Percentiles rank a stretch among this genome's conserved stretches.
These are phyloP conservation scores for Bothriochloa decipiens DNA, from an alignment of 176 grass and related monocot genomes.

Conservation along the genomic window DNA sequence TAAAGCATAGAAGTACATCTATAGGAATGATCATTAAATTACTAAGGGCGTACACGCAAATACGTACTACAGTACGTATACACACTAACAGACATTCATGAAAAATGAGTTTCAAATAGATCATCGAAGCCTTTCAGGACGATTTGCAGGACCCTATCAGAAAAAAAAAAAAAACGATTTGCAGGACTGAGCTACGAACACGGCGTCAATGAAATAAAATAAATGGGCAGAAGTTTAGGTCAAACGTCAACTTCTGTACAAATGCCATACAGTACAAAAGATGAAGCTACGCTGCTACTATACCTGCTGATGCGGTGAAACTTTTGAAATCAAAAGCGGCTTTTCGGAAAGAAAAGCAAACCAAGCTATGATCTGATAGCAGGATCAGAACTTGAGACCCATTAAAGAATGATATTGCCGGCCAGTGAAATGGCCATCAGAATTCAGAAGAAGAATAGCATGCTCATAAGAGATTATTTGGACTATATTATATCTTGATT, in stretches of 20 bases:
- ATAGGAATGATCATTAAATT: not conserved
- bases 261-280: not conserved
- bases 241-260: conserved; percentile 7
- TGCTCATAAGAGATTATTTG: not conserved
- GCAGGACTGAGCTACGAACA: not conserved
- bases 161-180: too few species aligned
- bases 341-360: not conserved
- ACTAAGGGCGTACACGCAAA: not conserved
- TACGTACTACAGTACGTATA: not conserved
- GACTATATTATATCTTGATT: not conserved
- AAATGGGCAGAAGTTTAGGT: not conserved
- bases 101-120: not conserved
- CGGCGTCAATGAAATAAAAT: not conserved
- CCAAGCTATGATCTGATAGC: not conserved
- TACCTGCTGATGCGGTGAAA: not conserved
- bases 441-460: not conserved
- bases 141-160: not conserved
- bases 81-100: not conserved
- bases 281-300: not conserved
- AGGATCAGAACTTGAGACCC: not conserved
- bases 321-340: not conserved
- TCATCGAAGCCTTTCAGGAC: not conserved
- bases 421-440: not conserved
- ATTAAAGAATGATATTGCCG: not conserved
- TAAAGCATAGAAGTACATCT: too few species aligned